These are phyloP conservation scores for Lignosus rhinocerotis DNA, from an alignment of 1,284 basidiomycete genomes.

Conservation along the genomic window DNA sequence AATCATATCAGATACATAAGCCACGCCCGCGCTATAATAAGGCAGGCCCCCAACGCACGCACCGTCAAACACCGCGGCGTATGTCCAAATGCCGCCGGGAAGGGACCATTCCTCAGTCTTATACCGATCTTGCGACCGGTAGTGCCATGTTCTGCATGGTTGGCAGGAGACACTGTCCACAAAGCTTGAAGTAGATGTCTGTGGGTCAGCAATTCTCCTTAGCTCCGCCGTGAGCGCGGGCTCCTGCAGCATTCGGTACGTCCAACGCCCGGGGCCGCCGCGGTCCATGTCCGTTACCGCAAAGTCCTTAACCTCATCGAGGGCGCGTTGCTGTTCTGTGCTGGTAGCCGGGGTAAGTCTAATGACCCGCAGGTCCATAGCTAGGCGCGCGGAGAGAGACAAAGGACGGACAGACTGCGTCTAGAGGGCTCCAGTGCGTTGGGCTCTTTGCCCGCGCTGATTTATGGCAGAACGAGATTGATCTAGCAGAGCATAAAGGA, in stretches of 20 bases:
- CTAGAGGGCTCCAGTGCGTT: not conserved
- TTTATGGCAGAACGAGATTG: conserved; percentile 14
- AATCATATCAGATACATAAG: conserved; percentile 5
- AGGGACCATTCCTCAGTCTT: conserved; percentile 55
- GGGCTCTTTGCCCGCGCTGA: not conserved
- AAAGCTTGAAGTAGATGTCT: conserved; percentile 33
- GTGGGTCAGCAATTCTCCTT: conserved; percentile 37
- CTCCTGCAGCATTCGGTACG: conserved; percentile 53
- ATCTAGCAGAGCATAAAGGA: conserved; percentile 11
- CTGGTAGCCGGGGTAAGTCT: conserved; percentile 45
- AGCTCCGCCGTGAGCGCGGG: conserved; percentile 49
- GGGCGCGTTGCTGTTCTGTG: conserved; percentile 48
- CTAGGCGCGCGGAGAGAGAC: conserved; percentile 8
- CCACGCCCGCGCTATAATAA: not conserved
- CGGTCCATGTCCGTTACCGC: conserved; percentile 58
- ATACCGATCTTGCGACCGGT: conserved; percentile 56
- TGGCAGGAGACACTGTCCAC: conserved; percentile 58
- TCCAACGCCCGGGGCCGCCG: conserved; percentile 52
- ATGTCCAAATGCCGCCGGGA: conserved; percentile 55
- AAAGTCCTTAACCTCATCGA: conserved; percentile 54
- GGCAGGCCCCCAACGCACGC: conserved; percentile 9
- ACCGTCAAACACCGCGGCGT: conserved; percentile 66
- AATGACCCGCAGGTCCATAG: conserved; percentile 40
- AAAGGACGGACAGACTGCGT: conserved; percentile 9
- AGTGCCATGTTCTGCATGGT: conserved; percentile 52